Percentiles rank a stretch among this genome's conserved stretches.
Evolutionary conservation across 2,329 filamentous ascomycete genomes (phyloP).

Genomic region (Neocucurbitaria cava): DNA sequence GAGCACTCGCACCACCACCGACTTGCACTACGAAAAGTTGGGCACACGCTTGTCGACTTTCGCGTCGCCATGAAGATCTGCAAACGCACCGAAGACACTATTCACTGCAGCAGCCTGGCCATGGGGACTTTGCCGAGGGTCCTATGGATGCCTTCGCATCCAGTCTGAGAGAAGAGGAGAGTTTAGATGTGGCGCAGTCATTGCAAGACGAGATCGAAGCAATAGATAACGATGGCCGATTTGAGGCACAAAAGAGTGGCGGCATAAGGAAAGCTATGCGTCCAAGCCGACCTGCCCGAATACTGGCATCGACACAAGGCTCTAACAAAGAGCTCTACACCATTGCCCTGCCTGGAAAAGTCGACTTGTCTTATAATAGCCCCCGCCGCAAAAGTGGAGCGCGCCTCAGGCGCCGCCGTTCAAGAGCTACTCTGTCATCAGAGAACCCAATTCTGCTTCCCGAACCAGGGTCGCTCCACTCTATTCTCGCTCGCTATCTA

Average conservation of each 20-base stretch:
- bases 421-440: not conserved
- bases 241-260: constrained; percentile 19
- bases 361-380: constrained; percentile 20
- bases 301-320: constrained; percentile 29
- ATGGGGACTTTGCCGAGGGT: too few relatives aligned
- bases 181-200: not conserved
- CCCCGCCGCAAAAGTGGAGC: not conserved
- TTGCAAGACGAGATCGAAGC: not conserved
- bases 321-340: constrained; percentile 28
- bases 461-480: constrained; percentile 28
- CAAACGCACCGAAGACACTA: not conserved
- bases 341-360: constrained; percentile 8
- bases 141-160: not conserved
- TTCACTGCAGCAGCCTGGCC: not conserved
- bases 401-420: not conserved
- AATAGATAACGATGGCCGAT: not conserved
- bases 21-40: not conserved
- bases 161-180: not conserved
- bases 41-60: not conserved
- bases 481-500: constrained; percentile 38
- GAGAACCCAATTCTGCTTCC: not conserved
- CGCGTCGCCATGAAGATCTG: constrained; percentile 8
- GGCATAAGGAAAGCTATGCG: constrained; percentile 24
- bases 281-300: constrained; percentile 23
- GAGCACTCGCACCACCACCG: not conserved